Base-by-base conservation (phyloP, 2,329 filamentous ascomycete genomes). In the Dendrostoma leiphaemia region DNA sequence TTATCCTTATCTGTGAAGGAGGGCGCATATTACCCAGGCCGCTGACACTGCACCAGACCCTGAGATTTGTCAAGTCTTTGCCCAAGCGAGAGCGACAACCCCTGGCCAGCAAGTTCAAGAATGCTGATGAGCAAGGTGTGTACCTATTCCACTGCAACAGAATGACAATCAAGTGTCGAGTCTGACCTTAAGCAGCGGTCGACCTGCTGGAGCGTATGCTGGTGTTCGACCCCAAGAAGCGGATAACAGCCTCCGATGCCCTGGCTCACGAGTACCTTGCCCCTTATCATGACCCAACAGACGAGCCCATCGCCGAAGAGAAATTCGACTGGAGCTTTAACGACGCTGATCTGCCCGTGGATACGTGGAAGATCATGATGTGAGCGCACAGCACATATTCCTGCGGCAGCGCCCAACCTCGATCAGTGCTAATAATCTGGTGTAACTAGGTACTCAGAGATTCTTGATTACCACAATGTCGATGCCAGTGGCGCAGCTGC, bases 351-450 rank as follows among this genome's bases (percentile, higher is more conserved):
- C 78, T 99, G 54, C 93, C 94, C 1, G 92, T 97, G 48, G 94
- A 99, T 69, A 96, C 92, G n/a, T 99, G 94, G 94, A 99, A 99
- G 79, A 97, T 99, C 70, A 99, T 97, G 94, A 99, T 99, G 94
- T 96, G 80, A 68, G 88, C 71, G 12, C n/a, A 29, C 8, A 21
- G 12, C n/a, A 29, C 8, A 21, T 2, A 41, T 6, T 4, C 19
- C 17, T 12, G 10, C n/a, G 17, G 15, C 9, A 6, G 12, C 28
- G 12, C 19, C n/a, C 1, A 13, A 31, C 26, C 17, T n/a, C n/a
- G 17, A 34, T 13, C 5, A 28, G 21, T 24, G 15, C 21, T 43
- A 48, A 41, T 21, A 2, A 19, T n/a, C 6, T 26, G 7, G 17
- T 29, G 5, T 35, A n/a, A 64, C 50, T 69, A 96, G 92, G 91